phyloP scores from a whole-genome alignment of 139 green algal genomes.

The Ulvella scutata region DNA sequence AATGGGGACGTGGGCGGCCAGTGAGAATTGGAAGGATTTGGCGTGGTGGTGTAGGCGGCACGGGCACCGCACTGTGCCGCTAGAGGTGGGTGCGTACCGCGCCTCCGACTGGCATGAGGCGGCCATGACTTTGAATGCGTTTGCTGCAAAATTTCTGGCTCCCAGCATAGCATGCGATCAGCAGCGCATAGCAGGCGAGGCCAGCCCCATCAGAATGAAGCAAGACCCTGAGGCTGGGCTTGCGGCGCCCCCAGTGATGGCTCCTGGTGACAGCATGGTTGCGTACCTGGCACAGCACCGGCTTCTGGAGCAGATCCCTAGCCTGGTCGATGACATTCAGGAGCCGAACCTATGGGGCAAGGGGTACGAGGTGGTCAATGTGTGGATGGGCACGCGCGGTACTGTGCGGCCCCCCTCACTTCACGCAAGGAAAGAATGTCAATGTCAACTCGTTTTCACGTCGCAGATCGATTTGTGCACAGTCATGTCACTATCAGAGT shows the following conservation, averaged over 20 bases:
- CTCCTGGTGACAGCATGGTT: neutral
- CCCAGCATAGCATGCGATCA: neutral
- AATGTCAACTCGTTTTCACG: no score
- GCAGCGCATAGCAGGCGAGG: neutral
- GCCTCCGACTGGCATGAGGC: slow-evolving; percentile 5
- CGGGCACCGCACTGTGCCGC: neutral
- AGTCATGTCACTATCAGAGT: no score
- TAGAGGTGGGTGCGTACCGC: slow-evolving; percentile 3
- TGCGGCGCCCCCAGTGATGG: neutral
- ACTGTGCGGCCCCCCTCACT: neutral
- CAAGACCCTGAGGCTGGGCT: neutral
- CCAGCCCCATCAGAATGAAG: neutral
- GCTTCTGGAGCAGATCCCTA: slow-evolving; percentile 13
- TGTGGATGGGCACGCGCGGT: slow-evolving; percentile 14
- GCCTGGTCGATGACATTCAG: slow-evolving; percentile 6
- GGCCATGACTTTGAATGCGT: neutral
- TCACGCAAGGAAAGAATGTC: no score
- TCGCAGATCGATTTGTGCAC: no score
- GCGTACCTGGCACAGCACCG: slow-evolving; percentile 18
- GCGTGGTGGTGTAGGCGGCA: neutral
- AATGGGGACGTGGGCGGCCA: neutral
- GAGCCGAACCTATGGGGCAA: neutral
- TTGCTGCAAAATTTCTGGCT: neutral
- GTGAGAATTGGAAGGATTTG: neutral
- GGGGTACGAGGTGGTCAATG: neutral